Base-by-base conservation (phyloP, 164 flowering plant genomes). In the Dillenia turbinata region DNA sequence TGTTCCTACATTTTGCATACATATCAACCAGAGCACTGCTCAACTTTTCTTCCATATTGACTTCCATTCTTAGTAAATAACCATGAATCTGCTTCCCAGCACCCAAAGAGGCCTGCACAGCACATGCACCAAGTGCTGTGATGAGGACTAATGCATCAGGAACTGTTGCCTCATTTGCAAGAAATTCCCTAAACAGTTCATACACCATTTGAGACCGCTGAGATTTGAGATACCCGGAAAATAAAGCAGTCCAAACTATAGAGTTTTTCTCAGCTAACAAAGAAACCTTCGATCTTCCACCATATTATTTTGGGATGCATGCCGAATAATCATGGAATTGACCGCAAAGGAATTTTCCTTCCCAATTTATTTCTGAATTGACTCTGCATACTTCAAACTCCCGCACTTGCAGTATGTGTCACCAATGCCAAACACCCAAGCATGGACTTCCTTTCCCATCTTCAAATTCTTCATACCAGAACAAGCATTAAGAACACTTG, bases 1-100 rank as follows among this genome's bases (percentile, higher is more conserved):
- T 59, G 53, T 75, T 67, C n/a, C 96, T 97, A 72, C 90, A 86
- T 69, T 92, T 92, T 17, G 90, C 79, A 58, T 92, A 90, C 92
- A 86, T 92, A 62, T 90, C 97, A 49, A 88, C 70, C 56, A 88
- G 51, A 17, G 90, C 75, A 69, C 78, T 83, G 10, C 65, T 52
- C 64, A 90, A 24, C 65, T 84, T 90, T 60, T 69, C 71, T 24
- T 84, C 91, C 70, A 77, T 65, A 54, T 77, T 61, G 49, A 86
- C 63, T 17, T 77, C 70, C 49, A 40, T 69, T 69, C 98, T 76
- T 66, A 85, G 52, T 8, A 78, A 54, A 57, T 75, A 84, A 49
- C 77, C 69, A 77, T 90, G 98, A 60, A 86, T 75, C 72, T 92
- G 89, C 69, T 86, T 85, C 44, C 96, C 96, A 9, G 75, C 78